Evolutionary conservation across 108 stramenopile genomes (phyloP), one percentile per base, ranked within the genome.

Genomic region (Chaetoceros tenuissimus): DNA sequence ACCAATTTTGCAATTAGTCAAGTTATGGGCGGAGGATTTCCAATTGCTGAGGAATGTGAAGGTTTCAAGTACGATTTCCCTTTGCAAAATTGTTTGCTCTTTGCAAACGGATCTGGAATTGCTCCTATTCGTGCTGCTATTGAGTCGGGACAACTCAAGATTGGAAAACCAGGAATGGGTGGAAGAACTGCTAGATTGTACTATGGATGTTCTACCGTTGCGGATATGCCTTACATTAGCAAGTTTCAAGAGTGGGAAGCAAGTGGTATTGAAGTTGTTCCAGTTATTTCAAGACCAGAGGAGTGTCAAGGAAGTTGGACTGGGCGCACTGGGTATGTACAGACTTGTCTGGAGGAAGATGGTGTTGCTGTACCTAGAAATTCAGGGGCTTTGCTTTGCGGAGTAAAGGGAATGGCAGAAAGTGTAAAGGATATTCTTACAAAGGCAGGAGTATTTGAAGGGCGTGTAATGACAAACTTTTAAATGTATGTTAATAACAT

Each of bases 31-130:
- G 64, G 64, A 7, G 95, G 95, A 2, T 96, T 87, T 64, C 79
- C 82, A 51, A 79, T 92, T 43, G 68, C 72, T 53, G 91, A 94
- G 49, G 75, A 91, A 45, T 55, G 93, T 20, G 87, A 89, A 24
- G 74, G 79, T 17, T 82, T 81, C 79, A 94, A 96, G 55, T 92
- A 85, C 60, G 95, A 94, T 67, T 96, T 93, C 51, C 92, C 95
- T 44, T 75, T 83, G 0, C 90, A 92, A 57, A 94, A 93, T 55
- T 29, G 93, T 1, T 55, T 96, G 2, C 62, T 96, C 30, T 82
- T 94, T 46, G 93, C 88, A 8, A 75, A 74, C 24, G 95, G 95
- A 17, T 79, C 71, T 58, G 94, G 94, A 16, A 87, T 96, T 58
- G 93, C 95, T 0, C 95, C 95, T 25, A 84, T 96, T 58, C 88